Evolutionary conservation across 108 stramenopile genomes (phyloP), one percentile per base, ranked within the genome.

Genomic region (Aureococcus anophagefferens): DNA sequence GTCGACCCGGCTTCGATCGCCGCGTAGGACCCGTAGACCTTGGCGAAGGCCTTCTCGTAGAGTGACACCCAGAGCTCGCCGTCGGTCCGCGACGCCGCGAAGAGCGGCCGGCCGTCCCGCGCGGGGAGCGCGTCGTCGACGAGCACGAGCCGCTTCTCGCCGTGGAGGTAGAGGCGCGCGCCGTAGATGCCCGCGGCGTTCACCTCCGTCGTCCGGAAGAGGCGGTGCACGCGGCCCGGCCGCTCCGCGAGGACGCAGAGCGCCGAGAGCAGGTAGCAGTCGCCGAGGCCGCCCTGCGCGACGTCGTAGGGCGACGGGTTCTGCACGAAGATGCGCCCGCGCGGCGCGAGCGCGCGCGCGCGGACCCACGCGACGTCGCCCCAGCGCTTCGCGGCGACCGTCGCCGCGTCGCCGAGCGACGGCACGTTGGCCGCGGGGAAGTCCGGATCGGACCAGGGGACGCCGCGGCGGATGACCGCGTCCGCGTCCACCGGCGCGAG

Each of bases 241-340:
- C 40, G 40, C 67, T 75, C 74, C 5, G 74, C 46, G 11, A 75
- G 62, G 9, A 35, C 68, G 32, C 67, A n/a, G 1, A 75, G 14
- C 30, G 74, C 68, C 30, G 32, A 68, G 31, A 75, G 46, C 14
- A 75, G 68, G 28, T 67, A 75, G 44, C 74, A 75, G 34, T 75
- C 74, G 15, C 74, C 74, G 17, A 75, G 70, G 30, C n/a, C 32
- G 17, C 74, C 74, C 37, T 75, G 74, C 62, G 28, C 29, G 59
- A 75, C 68, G 35, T 75, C 74, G 13, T 21, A 30, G 13, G 74
- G 64, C 32, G 3, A 44, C 40, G 40, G 40, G 5, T 5, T 13
- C 9, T 44, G 5, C 40, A 11, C 13, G 13, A 44, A 44, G 9
- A 44, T 5, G 9, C 40, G 5, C 5, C 40, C 5, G 5, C 13